These are phyloP conservation scores for Cladorrhinum samala DNA, from an alignment of 495 filamentous ascomycete genomes.

Conservation along the genomic window DNA sequence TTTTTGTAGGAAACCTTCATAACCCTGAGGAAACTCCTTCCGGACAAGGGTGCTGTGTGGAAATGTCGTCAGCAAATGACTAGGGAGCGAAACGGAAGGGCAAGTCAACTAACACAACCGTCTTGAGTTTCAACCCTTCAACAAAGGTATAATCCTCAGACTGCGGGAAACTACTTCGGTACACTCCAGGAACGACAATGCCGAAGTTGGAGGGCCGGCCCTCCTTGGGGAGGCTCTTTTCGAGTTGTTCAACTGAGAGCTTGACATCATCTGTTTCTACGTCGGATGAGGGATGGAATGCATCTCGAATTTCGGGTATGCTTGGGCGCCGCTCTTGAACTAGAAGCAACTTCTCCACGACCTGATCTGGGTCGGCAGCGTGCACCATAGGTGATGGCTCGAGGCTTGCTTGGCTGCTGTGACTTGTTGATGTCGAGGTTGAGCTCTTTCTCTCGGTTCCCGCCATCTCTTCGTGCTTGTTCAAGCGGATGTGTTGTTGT, in stretches of 20 bases:
- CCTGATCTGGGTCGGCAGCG: not conserved
- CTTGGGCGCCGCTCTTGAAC: not conserved
- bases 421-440: slow-evolving; percentile 10
- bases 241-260: not conserved
- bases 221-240: slow-evolving; percentile 9
- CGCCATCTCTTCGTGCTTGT: slow-evolving; percentile 7
- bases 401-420: slow-evolving; percentile 16
- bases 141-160: slow-evolving; percentile 59
- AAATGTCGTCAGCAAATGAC: slow-evolving; percentile 14
- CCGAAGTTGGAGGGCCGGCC: slow-evolving; percentile 61
- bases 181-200: slow-evolving; percentile 58
- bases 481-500: slow-evolving; percentile 2
- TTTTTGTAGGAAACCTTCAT: slow-evolving; percentile 53
- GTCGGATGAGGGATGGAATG: slow-evolving; percentile 9
- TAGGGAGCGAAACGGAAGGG: not conserved
- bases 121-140: slow-evolving; percentile 58
- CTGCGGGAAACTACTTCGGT: slow-evolving; percentile 69
- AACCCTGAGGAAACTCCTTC: slow-evolving; percentile 52
- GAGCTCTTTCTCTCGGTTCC: slow-evolving; percentile 8
- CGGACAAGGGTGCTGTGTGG: slow-evolving; percentile 67
- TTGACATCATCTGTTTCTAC: not conserved
- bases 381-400: slow-evolving; percentile 14
- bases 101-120: slow-evolving; percentile 59
- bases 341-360: not conserved
- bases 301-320: slow-evolving; percentile 1